Evolutionary conservation across 2,329 filamentous ascomycete genomes (phyloP).

Genomic region (Acrocalymma vagum): DNA sequence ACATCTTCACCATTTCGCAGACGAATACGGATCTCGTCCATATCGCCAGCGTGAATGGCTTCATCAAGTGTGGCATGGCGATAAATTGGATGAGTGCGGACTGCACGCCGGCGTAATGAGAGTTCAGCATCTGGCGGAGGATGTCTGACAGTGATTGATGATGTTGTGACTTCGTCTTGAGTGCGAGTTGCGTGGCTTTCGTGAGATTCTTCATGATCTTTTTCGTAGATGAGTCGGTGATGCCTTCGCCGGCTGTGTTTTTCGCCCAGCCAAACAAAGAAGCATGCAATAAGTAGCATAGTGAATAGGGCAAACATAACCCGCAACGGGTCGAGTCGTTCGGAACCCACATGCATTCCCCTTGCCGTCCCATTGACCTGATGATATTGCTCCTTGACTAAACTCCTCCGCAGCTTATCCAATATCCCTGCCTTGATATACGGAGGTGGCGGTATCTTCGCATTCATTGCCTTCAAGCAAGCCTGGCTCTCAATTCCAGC

Average conservation of each 20-base stretch:
- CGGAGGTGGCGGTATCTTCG: constrained; percentile 22
- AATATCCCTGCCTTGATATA: constrained; percentile 14
- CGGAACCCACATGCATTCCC: not conserved
- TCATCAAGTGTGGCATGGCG: constrained; percentile 16
- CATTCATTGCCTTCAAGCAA: constrained; percentile 20
- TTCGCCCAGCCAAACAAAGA: no score
- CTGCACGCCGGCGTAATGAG: constrained; percentile 14
- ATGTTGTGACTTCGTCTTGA: not conserved
- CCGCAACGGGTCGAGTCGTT: not conserved
- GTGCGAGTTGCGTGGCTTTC: not conserved
- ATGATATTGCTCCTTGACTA: not conserved
- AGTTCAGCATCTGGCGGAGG: constrained; percentile 4
- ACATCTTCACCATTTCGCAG: constrained; percentile 25
- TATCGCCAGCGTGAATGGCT: constrained; percentile 18
- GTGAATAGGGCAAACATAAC: constrained; percentile 3
- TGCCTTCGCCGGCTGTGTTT: no score
- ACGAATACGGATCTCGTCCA: constrained; percentile 22
- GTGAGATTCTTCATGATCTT: not conserved
- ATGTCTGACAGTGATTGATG: constrained; percentile 11
- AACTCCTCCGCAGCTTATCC: constrained; percentile 14
- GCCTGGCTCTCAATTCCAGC: constrained; percentile 23
- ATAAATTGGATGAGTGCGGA: constrained; percentile 24
- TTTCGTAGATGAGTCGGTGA: not conserved
- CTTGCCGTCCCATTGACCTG: constrained; percentile 8
- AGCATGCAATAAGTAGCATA: constrained; percentile 7